A percentile compares a stretch with the other conserved stretches of the same genome.
These are phyloP conservation scores for Cladosporium cucumerinum DNA, from an alignment of 2,329 filamentous ascomycete genomes.

Conservation along the genomic window DNA sequence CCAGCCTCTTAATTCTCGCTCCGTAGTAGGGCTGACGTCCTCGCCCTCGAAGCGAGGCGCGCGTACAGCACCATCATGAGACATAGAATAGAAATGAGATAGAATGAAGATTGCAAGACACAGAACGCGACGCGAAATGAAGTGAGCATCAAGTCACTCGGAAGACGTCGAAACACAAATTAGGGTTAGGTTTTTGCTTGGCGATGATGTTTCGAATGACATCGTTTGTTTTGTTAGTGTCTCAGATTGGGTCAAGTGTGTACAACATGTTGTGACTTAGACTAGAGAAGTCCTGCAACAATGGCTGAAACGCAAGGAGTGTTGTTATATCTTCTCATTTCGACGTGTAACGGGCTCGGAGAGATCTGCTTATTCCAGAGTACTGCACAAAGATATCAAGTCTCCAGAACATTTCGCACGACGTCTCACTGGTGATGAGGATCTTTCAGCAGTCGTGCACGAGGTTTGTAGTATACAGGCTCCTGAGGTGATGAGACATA, in stretches of 20 bases:
- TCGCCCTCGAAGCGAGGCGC: constrained; percentile 28
- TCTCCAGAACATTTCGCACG: neutral
- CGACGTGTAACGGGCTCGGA: neutral
- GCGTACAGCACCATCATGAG: constrained; percentile 5
- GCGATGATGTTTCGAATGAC: neutral
- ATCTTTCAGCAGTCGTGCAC: neutral
- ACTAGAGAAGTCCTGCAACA: neutral
- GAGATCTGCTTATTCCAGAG: neutral
- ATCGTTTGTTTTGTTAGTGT: neutral
- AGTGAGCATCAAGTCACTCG: neutral
- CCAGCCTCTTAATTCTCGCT: constrained; percentile 30
- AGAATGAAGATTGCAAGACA: neutral
- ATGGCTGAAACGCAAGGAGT: neutral
- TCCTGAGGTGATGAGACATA: neutral
- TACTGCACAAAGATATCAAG: neutral
- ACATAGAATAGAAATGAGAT: neutral
- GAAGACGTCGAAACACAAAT: neutral
- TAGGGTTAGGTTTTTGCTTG: neutral
- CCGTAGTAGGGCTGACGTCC: constrained; percentile 26
- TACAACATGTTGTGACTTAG: neutral
- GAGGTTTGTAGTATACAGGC: neutral
- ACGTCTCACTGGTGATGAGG: neutral
- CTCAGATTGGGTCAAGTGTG: neutral
- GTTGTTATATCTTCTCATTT: neutral
- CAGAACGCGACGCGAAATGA: neutral